Percentiles rank a stretch among this genome's conserved stretches.
Conservation (phyloP, 1,284 basidiomycete genomes). For the Athelia psychrophila region DNA sequence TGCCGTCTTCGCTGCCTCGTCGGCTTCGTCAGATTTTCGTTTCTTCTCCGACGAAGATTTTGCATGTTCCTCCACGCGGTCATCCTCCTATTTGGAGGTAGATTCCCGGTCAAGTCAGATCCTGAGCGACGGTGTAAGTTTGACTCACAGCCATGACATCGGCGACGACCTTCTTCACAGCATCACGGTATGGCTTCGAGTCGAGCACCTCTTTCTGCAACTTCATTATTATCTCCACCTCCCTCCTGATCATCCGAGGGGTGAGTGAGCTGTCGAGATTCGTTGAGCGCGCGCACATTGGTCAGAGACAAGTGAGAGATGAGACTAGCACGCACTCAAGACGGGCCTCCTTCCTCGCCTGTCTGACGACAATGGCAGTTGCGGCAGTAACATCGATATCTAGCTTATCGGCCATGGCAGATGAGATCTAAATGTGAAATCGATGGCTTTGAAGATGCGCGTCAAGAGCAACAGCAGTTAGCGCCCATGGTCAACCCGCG, state of each 20-base stretch:
- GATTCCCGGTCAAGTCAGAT: conserved; percentile 4
- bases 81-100: conserved; percentile 4
- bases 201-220: conserved; percentile 41
- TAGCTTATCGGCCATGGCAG: too few species aligned
- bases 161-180: conserved; percentile 39
- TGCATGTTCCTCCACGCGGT: conserved; percentile 5
- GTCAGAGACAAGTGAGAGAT: too few species aligned
- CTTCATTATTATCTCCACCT: conserved; percentile 39
- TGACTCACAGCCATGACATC: conserved; percentile 28
- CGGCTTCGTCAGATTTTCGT: conserved; percentile 7
- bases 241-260: conserved; percentile 41
- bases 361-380: neutral
- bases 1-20: conserved; percentile 10
- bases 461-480: too few species aligned
- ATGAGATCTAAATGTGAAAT: too few species aligned
- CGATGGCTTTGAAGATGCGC: too few species aligned
- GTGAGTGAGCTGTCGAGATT: conserved; percentile 40
- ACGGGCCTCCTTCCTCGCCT: neutral
- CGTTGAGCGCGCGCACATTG: neutral
- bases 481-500: too few species aligned
- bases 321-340: neutral
- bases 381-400: neutral
- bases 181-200: conserved; percentile 36
- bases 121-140: conserved; percentile 18
- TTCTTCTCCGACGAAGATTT: neutral